These are phyloP conservation scores for Pseudocercospora fuligena DNA, from an alignment of 2,329 filamentous ascomycete species.

Conservation along the genomic window DNA sequence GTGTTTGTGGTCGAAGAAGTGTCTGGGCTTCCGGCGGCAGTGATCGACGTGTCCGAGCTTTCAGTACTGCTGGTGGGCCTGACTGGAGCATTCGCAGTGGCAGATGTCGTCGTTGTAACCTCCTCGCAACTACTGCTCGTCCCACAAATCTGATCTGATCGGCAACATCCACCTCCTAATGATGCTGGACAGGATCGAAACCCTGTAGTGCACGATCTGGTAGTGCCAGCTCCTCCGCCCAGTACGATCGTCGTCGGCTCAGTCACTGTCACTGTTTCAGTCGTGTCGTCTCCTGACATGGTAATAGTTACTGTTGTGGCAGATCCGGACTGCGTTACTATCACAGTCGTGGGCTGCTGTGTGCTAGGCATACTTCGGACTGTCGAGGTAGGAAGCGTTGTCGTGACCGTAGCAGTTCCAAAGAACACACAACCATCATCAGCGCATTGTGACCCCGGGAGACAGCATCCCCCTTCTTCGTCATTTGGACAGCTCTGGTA, in stretches of 20 bases:
- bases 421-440: conserved; percentile 69
- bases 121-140: conserved; percentile 44
- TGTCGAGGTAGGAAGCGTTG: conserved; percentile 21
- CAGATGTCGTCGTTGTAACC: conserved; percentile 39
- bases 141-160: conserved; percentile 51
- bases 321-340: conserved; percentile 29
- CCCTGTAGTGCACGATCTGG: conserved; percentile 48
- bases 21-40: conserved; percentile 20
- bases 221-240: conserved; percentile 24
- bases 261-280: conserved; percentile 36
- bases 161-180: conserved; percentile 57
- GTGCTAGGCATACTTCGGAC: conserved; percentile 18
- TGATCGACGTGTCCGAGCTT: conserved; percentile 26
- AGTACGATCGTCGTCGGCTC: conserved; percentile 38
- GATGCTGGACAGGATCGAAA: conserved; percentile 53
- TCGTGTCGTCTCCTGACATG: conserved; percentile 31
- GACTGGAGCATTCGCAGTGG: conserved; percentile 47
- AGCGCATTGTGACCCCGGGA: conserved; percentile 71
- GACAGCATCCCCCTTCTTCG: conserved; percentile 76
- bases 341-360: conserved; percentile 24
- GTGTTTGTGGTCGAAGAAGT: conserved; percentile 42
- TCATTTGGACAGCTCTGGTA: conserved; percentile 68
- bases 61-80: conserved; percentile 45
- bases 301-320: conserved; percentile 39
- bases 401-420: conserved; percentile 34